Conservation (phyloP, 2,329 filamentous ascomycete genomes). For the Achaetomium macrosporum region DNA sequence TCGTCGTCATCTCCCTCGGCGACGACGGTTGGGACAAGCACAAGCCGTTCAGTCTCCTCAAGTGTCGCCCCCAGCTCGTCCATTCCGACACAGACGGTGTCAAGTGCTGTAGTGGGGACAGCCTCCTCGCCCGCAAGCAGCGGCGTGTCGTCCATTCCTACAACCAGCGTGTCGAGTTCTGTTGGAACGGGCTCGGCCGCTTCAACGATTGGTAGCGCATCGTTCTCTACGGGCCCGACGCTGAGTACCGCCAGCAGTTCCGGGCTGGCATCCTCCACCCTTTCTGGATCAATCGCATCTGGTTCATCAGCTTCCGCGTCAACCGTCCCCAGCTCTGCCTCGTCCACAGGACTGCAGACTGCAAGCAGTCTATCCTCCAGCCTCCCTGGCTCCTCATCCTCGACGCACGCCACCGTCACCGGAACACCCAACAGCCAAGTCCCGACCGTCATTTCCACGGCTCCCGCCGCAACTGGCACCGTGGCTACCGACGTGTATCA, state of each 20-base stretch:
- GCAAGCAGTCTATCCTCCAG: conserved; percentile 3
- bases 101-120: neutral
- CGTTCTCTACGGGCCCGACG: neutral
- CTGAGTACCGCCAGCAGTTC: neutral
- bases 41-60: neutral
- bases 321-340: neutral
- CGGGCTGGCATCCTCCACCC: neutral
- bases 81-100: neutral
- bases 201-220: neutral
- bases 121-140: neutral
- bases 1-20: neutral
- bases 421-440: conserved; percentile 34
- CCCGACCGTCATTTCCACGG: conserved; percentile 38
- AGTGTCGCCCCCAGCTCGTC: neutral
- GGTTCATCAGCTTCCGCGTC: neutral
- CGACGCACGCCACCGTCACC: conserved; percentile 29
- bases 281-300: neutral
- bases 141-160: neutral
- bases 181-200: neutral
- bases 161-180: neutral
- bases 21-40: neutral
- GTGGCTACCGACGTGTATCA: conserved; percentile 39
- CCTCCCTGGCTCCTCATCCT: neutral
- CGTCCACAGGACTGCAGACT: neutral
- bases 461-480: conserved; percentile 31